Conservation (phyloP, 345 rosid species). For the Iberis pinnata region DNA sequence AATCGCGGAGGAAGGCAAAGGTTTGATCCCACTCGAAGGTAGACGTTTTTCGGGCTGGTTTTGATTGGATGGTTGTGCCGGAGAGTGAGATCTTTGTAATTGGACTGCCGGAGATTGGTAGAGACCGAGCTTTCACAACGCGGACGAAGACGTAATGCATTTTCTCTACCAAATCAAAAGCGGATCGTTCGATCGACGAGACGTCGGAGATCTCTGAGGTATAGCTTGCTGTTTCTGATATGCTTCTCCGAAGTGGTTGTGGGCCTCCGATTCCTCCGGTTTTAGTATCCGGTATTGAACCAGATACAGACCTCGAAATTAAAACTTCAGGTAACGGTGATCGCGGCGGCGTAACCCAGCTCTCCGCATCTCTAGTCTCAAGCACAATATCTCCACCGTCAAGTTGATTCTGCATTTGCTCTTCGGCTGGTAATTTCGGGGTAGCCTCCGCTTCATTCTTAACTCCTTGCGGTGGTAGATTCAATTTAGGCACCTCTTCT, state of each 20-base stretch:
- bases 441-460: slow-evolving; percentile 1
- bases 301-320: slow-evolving; percentile 38
- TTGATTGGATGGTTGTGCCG: slow-evolving; percentile 42
- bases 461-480: slow-evolving; percentile 17
- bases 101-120: slow-evolving; percentile 68
- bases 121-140: slow-evolving; percentile 59
- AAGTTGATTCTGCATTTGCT: slow-evolving; percentile 14
- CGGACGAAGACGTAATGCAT: slow-evolving; percentile 88
- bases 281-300: slow-evolving; percentile 44
- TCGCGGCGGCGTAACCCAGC: slow-evolving; percentile 27
- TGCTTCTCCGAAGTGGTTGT: slow-evolving; percentile 41
- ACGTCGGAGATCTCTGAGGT: slow-evolving; percentile 52
- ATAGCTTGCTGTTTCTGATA: slow-evolving; percentile 36
- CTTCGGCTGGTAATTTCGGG: slow-evolving; percentile 17
- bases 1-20: slow-evolving; percentile 71
- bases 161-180: slow-evolving; percentile 90
- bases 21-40: slow-evolving; percentile 91
- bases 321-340: slow-evolving; percentile 34
- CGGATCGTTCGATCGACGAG: slow-evolving; percentile 49
- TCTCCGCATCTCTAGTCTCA: slow-evolving; percentile 16
- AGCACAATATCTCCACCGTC: slow-evolving; percentile 28
- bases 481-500: slow-evolving; percentile 17
- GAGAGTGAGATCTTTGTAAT: slow-evolving; percentile 49
- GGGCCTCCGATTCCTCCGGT: slow-evolving; percentile 36
- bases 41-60: slow-evolving; percentile 48